phyloP scores from a whole-genome alignment of 2,329 filamentous ascomycete genomes.

The Penicillium brasilianum region DNA sequence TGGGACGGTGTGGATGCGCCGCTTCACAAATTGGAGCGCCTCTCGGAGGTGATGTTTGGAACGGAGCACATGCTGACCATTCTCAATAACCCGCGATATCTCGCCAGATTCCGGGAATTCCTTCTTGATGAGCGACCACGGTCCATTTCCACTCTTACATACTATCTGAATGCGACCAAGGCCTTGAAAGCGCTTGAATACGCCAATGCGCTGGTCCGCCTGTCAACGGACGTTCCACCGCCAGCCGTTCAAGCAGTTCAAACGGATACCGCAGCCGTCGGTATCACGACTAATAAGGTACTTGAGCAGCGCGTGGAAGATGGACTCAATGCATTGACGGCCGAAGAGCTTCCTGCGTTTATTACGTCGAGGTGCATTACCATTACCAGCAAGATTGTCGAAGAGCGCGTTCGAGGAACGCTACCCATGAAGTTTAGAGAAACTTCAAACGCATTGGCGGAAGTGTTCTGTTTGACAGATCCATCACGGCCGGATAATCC shows the following conservation, averaged over 20 bases:
- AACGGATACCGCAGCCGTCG: constrained; percentile 59
- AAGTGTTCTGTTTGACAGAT: constrained; percentile 78
- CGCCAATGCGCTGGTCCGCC: constrained; percentile 69
- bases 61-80: constrained; percentile 68
- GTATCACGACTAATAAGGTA: constrained; percentile 61
- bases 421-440: constrained; percentile 67
- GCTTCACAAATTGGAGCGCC: constrained; percentile 63
- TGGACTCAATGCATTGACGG: constrained; percentile 67
- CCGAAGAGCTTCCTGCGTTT: constrained; percentile 73
- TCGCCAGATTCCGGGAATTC: constrained; percentile 71
- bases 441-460: constrained; percentile 74
- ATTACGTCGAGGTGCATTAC: constrained; percentile 71
- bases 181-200: constrained; percentile 73
- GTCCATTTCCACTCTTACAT: constrained; percentile 69
- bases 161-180: constrained; percentile 74
- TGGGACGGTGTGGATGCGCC: constrained; percentile 35
- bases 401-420: constrained; percentile 69
- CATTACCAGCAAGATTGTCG: constrained; percentile 72
- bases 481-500: constrained; percentile 75
- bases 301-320: constrained; percentile 67
- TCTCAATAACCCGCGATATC: constrained; percentile 65
- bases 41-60: constrained; percentile 70
- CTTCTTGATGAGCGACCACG: constrained; percentile 63
- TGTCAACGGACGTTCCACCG: constrained; percentile 58
- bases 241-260: constrained; percentile 61